A percentile compares a stretch with the other conserved stretches of the same genome.
phyloP scores from a whole-genome alignment of 1,284 basidiomycete species.

The Sparassis latifolia region DNA sequence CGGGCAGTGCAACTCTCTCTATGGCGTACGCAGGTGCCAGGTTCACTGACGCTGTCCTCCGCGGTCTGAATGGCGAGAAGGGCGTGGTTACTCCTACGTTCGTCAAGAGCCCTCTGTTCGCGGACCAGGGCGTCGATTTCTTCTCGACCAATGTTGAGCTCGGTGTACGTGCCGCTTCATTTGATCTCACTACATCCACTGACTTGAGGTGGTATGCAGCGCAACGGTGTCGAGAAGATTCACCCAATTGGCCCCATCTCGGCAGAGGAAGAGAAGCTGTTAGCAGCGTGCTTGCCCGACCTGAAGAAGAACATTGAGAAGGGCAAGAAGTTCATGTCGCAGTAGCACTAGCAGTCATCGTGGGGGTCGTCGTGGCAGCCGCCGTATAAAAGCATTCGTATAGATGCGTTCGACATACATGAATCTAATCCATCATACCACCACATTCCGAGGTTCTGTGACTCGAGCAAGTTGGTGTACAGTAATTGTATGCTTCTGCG shows the following conservation, averaged over 20 bases:
- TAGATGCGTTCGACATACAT: constrained; percentile 1
- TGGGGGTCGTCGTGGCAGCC: not conserved
- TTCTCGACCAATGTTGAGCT: constrained; percentile 91
- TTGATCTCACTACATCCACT: constrained; percentile 4
- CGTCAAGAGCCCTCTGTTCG: constrained; percentile 82
- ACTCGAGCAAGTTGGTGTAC: too few relatives aligned
- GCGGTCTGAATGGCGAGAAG: constrained; percentile 84
- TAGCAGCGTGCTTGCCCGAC: constrained; percentile 86
- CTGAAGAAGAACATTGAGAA: constrained; percentile 97
- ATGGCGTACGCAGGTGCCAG: constrained; percentile 92
- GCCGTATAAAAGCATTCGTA: constrained; percentile 13
- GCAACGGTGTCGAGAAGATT: constrained; percentile 88
- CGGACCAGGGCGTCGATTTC: constrained; percentile 79
- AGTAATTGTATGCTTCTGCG: too few relatives aligned
- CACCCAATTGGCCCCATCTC: constrained; percentile 73
- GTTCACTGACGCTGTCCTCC: constrained; percentile 79
- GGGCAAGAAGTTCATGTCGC: constrained; percentile 74
- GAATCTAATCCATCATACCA: too few relatives aligned
- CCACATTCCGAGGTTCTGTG: too few relatives aligned
- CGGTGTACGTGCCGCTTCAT: constrained; percentile 52
- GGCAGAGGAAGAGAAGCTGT: constrained; percentile 78
- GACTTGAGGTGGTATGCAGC: constrained; percentile 31
- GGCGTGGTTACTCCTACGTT: constrained; percentile 81
- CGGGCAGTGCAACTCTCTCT: constrained; percentile 81
- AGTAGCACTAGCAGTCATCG: not conserved